phyloP scores from a whole-genome alignment of 208 protist species.

The Crithidia expoeki region DNA sequence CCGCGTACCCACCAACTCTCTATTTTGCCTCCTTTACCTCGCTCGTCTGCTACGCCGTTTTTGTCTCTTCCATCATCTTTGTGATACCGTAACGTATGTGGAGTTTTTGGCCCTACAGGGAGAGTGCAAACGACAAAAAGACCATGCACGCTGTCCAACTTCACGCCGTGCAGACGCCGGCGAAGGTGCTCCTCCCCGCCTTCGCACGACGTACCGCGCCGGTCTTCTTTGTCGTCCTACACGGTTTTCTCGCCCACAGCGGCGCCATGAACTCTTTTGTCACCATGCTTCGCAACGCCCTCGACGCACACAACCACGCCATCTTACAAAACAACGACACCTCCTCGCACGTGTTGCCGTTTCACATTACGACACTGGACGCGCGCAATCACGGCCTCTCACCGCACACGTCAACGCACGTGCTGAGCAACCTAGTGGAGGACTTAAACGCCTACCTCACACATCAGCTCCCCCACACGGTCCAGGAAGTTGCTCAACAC shows the following conservation, averaged over 20 bases:
- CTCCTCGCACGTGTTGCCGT: constrained; percentile 2
- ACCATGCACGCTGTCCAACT: constrained; percentile 6
- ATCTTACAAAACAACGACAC: constrained; percentile 15
- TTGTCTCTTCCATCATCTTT: too few relatives aligned
- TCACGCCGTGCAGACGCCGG: constrained; percentile 22
- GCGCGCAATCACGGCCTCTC: constrained; percentile 69
- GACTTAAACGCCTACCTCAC: constrained; percentile 45
- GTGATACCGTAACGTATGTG: too few relatives aligned
- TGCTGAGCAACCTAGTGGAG: constrained; percentile 33
- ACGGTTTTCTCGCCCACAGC: constrained; percentile 70
- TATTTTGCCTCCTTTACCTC: too few relatives aligned
- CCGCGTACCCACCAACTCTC: too few relatives aligned
- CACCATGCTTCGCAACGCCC: constrained; percentile 26
- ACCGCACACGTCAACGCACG: constrained; percentile 53
- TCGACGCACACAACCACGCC: constrained; percentile 27
- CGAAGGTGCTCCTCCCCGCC: constrained; percentile 24
- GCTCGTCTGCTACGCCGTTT: too few relatives aligned
- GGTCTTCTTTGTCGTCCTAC: constrained; percentile 53
- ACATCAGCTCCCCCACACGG: constrained; percentile 11
- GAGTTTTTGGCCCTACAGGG: too few relatives aligned
- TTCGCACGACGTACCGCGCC: constrained; percentile 14
- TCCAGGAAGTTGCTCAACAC: neutral
- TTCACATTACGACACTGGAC: constrained; percentile 40
- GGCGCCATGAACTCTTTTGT: constrained; percentile 52
- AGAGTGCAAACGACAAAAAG: neutral